Base-by-base conservation (phyloP, 345 rosid species). In the Geranium brycei region DNA sequence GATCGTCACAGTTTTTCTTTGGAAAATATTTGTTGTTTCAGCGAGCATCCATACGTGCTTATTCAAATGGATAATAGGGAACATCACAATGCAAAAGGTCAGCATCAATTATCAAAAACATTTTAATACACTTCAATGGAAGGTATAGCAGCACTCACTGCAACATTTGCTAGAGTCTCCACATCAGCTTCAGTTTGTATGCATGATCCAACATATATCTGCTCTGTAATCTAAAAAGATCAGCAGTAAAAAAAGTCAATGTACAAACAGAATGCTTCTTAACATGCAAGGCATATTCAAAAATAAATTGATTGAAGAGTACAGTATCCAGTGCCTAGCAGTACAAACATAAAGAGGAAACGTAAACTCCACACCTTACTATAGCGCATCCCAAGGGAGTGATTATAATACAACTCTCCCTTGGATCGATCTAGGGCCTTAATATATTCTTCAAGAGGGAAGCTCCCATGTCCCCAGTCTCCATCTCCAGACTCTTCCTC, bases 381-480 rank as follows among this genome's bases (percentile, higher is more conserved):
- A 70, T 82, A 92, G 59, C 67, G 89, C 91, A 84, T 92, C 66
- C 98, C 98, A 66, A 85, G 86, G 63, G 85, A 75, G 75, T 89
- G 96, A 66, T 87, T 82, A 75, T 92, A 92, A 41, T 85, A 75
- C 5, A 92, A 81, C 83, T 92, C 98, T 63, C 89, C 88, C 80
- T 89, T 87, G 12, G 98, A 82, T 32, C 96, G 95, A 41, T 87
- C 85, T 16, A 92, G 79, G 23, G 98, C 96, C 64, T 82, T 89
- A 66, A 87, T 71, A 72, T 89, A 92, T 73, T 92, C 96, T 68
- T 92, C 95, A 19, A 89, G 56, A 38, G 86, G 98, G 73, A 92
- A 89, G 84, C 78, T 86, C 61, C 95, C 98, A 77, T 84, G 79
- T 70, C 84, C 87, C 96, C 98, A 89, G 68, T 89, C 98, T 55